Evolutionary conservation across 2,329 filamentous ascomycete genomes (phyloP).

Genomic region (Triangularia setosa): DNA sequence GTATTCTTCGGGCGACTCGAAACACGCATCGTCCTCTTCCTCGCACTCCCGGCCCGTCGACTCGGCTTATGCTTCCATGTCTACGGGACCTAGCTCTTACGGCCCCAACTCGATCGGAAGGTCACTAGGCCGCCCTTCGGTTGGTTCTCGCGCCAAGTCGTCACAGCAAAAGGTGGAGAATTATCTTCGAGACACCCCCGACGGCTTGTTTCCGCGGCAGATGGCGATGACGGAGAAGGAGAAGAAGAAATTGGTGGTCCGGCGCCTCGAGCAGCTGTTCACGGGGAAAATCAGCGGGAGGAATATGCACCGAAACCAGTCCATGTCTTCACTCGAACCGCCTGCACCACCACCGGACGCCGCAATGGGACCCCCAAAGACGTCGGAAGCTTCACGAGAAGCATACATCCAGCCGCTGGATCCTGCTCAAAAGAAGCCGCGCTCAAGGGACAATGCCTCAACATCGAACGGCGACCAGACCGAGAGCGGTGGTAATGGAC

Average conservation of each 20-base stretch:
- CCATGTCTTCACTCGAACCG: constrained; percentile 10
- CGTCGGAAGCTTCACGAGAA: constrained; percentile 41
- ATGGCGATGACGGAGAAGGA: constrained; percentile 65
- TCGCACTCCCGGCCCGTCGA: constrained; percentile 49
- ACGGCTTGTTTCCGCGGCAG: constrained; percentile 60
- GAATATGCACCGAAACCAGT: constrained; percentile 32
- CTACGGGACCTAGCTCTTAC: constrained; percentile 39
- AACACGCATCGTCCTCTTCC: constrained; percentile 52
- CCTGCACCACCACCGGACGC: constrained; percentile 9
- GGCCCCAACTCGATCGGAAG: constrained; percentile 39
- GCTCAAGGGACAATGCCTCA: constrained; percentile 42
- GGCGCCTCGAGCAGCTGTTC: constrained; percentile 74
- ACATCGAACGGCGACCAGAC: constrained; percentile 44
- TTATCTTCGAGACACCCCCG: constrained; percentile 69
- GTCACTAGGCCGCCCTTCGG: constrained; percentile 36
- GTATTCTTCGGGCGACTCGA: constrained; percentile 43
- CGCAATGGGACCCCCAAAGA: constrained; percentile 8
- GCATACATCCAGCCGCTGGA: constrained; percentile 43
- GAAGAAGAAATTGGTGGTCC: constrained; percentile 73
- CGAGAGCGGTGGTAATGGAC: constrained; percentile 38
- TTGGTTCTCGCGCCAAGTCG: constrained; percentile 36
- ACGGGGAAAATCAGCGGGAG: constrained; percentile 60
- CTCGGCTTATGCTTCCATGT: constrained; percentile 68
- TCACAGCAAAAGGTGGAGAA: constrained; percentile 59
- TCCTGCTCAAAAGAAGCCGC: constrained; percentile 36